Base-by-base conservation (phyloP, 306 rosid species). In the Lathyrus tuberosus region DNA sequence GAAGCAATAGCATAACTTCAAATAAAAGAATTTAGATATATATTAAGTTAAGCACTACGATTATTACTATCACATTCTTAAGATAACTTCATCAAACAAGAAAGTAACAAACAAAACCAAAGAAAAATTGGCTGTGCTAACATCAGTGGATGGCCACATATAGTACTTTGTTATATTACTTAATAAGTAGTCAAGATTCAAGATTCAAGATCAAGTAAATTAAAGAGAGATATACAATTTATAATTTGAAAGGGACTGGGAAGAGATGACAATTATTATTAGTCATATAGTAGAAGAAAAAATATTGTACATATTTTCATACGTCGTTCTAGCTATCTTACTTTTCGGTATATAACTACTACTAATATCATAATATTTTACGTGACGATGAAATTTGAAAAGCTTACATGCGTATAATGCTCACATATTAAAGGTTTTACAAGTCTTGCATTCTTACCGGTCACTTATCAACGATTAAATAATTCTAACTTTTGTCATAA, bases 41-140 rank as follows among this genome's bases (percentile, higher is more conserved):
- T 35, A 26, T 2, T 17, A 16, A 61, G 12, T 15, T 6, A 35
- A 35, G 40, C 40, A 35, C 10, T 35, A 35, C 10, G 40, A 5
- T 8, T 4, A 46, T 46, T 5, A 24, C 14, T 17, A 52, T 66
- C 59, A 66, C 6, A 33, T 35, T 56, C 3, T 54, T 41, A 42
- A 28, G 30, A 15, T n/a, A 40, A n/a, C 11, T 15, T 59, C 43
- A 15, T 67, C 24, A 48, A 26, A 12, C 63, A 67, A 75, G 4
- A 76, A 60, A 47, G 16, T 59, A 12, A 49, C 46, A 76, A 76
- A 68, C 65, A 76, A 59, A 59, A 33, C 2, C 31, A 56, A 75
- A 44, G 61, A 67, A 67, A 72, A 75, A 22, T 12, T 61, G 9
- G 74, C 5, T 76, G 48, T 48, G 47, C 70, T 65, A 57, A 33